Evolutionary conservation across 2,329 filamentous ascomycete genomes (phyloP).

Genomic region (Drechmeria coniospora): DNA sequence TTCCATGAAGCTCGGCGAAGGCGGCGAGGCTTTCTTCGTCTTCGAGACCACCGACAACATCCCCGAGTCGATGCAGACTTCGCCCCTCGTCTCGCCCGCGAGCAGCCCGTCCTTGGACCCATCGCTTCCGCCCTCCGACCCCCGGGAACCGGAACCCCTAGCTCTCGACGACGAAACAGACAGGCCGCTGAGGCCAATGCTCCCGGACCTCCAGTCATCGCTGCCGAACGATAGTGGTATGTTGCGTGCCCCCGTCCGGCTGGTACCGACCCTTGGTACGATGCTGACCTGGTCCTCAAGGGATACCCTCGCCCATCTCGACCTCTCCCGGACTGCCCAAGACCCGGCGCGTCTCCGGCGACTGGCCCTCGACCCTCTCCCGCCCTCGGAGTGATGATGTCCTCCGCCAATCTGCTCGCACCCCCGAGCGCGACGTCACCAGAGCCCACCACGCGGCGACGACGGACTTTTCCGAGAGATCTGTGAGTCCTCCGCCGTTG

Average conservation of each 20-base stretch:
- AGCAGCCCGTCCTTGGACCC: constrained; percentile 56
- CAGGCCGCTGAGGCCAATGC: constrained; percentile 27
- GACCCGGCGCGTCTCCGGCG: constrained; percentile 31
- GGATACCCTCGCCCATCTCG: constrained; percentile 35
- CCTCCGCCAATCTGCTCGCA: constrained; percentile 31
- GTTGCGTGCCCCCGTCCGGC: constrained; percentile 1
- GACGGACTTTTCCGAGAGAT: constrained; percentile 34
- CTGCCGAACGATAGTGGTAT: constrained; percentile 15
- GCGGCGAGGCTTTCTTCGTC: constrained; percentile 95
- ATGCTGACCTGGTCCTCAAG: constrained; percentile 14
- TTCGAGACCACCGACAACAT: constrained; percentile 90
- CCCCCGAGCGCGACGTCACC: constrained; percentile 18
- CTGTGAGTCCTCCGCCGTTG: constrained; percentile 63
- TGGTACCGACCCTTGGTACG: too few species aligned
- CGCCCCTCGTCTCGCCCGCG: constrained; percentile 80
- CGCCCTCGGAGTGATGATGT: constrained; percentile 40
- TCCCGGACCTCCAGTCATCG: constrained; percentile 26
- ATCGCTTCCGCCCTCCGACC: constrained; percentile 15
- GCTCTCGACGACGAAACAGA: constrained; percentile 38
- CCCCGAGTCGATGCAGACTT: constrained; percentile 87
- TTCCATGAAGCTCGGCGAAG: constrained; percentile 96
- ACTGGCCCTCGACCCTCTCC: constrained; percentile 29
- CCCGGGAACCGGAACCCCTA: constrained; percentile 57
- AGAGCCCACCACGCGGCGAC: constrained; percentile 22
- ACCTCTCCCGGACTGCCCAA: constrained; percentile 35